Conservation (phyloP, 352 stramenopile species). For the Globisporangium spinosum region DNA sequence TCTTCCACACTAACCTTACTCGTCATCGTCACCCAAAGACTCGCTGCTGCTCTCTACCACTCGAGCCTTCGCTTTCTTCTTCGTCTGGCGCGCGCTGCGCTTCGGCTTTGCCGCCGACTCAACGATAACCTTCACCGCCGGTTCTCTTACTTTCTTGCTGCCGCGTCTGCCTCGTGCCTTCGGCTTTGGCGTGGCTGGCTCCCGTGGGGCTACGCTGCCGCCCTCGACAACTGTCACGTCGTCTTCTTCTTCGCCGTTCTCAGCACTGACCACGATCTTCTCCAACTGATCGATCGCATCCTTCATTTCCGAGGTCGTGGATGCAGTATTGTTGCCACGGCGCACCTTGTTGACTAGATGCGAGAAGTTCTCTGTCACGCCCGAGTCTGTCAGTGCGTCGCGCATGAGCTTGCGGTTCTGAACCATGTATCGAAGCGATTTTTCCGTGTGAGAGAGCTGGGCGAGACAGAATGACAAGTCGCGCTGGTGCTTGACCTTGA, state of each 20-base stretch:
- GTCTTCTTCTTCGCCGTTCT: conserved; percentile 56
- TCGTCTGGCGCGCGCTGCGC: conserved; percentile 10
- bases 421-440: conserved; percentile 90
- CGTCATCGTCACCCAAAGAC: conserved; percentile 8
- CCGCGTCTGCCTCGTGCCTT: conserved; percentile 31
- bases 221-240: conserved; percentile 11
- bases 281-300: conserved; percentile 74
- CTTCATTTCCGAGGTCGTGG: conserved; percentile 61
- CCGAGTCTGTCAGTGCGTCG: conserved; percentile 88
- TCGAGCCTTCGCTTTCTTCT: conserved; percentile 13
- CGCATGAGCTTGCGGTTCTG: conserved; percentile 90
- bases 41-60: conserved; percentile 16
- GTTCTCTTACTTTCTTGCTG: conserved; percentile 33
- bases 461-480: conserved; percentile 95
- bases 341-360: conserved; percentile 68
- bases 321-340: conserved; percentile 33
- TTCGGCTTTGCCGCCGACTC: conserved; percentile 24
- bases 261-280: conserved; percentile 41
- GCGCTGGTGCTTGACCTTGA: conserved; percentile 55
- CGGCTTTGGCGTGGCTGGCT: conserved; percentile 29
- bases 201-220: conserved; percentile 1
- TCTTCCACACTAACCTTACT: conserved; percentile 2
- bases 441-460: conserved; percentile 91
- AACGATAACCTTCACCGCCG: conserved; percentile 24
- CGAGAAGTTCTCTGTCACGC: conserved; percentile 90